Conservation (phyloP, 192 early-diverging fungal species). For the Podila epicladia region DNA sequence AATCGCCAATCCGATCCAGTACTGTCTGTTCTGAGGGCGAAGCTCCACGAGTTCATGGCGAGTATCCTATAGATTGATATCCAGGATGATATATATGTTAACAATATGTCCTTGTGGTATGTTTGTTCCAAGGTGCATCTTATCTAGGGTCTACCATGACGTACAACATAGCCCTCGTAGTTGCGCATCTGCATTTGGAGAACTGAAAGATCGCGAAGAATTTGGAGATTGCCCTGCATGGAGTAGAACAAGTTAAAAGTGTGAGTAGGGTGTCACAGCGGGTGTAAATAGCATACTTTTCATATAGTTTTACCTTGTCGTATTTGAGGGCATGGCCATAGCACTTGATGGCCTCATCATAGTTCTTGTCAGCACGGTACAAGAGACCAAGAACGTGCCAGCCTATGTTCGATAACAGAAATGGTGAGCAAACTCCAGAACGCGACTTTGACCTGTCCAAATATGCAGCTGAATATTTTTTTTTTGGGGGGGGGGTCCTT, state of each 20-base stretch:
- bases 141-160: background rate
- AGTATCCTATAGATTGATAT: conserved; percentile 62
- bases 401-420: conserved; percentile 52
- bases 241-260: background rate
- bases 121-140: too few species aligned
- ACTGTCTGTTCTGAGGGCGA: conserved; percentile 73
- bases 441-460: background rate
- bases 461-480: background rate
- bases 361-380: conserved; percentile 92
- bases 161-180: conserved; percentile 81
- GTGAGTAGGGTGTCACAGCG: background rate
- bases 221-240: conserved; percentile 82
- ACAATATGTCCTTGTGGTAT: too few species aligned
- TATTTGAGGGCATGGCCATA: conserved; percentile 88
- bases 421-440: background rate
- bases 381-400: conserved; percentile 98
- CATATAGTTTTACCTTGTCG: conserved; percentile 66
- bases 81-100: background rate
- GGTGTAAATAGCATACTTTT: background rate
- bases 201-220: conserved; percentile 88
- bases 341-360: conserved; percentile 91
- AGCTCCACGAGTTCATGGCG: conserved; percentile 73
- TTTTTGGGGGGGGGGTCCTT: conserved; percentile 46
- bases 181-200: conserved; percentile 91
- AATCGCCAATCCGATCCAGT: conserved; percentile 89